Conservation (phyloP, 2,329 filamentous ascomycete species). For the Botrytis sinoallii region DNA sequence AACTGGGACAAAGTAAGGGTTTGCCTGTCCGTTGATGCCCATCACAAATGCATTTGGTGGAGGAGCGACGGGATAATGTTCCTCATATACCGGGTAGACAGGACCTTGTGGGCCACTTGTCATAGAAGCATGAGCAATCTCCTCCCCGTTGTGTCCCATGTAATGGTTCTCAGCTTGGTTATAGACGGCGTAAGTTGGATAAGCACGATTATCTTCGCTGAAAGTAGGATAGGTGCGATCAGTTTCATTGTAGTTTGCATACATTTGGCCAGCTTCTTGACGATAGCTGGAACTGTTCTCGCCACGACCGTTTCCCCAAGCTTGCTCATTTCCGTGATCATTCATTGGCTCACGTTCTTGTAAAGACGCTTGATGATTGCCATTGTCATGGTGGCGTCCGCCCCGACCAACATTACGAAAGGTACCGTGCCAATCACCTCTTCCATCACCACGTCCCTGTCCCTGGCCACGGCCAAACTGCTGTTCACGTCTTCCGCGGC, state of each 20-base stretch:
- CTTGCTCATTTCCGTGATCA: not conserved
- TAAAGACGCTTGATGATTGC: not conserved
- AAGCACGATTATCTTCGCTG: not conserved
- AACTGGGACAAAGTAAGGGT: not conserved
- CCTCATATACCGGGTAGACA: not conserved
- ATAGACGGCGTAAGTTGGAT: not conserved
- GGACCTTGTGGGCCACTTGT: not conserved
- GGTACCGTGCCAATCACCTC: not conserved
- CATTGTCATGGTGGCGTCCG: not conserved
- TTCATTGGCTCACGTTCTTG: not conserved
- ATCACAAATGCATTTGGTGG: not conserved
- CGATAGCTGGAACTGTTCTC: not conserved
- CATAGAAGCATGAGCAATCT: not conserved
- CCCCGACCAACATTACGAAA: not conserved
- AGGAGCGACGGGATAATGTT: not conserved
- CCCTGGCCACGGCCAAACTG: slow-evolving; percentile 8
- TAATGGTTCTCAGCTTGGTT: not conserved
- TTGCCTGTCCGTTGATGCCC: not conserved
- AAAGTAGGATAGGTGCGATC: not conserved
- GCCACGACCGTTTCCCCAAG: not conserved
- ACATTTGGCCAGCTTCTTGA: not conserved
- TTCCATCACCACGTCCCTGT: not conserved
- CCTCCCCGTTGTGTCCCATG: not conserved
- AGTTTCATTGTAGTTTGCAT: not conserved
- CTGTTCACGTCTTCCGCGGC: not conserved